Evolutionary conservation across 2,329 filamentous ascomycete species (phyloP).

Genomic region (Aspergillus alliaceus): DNA sequence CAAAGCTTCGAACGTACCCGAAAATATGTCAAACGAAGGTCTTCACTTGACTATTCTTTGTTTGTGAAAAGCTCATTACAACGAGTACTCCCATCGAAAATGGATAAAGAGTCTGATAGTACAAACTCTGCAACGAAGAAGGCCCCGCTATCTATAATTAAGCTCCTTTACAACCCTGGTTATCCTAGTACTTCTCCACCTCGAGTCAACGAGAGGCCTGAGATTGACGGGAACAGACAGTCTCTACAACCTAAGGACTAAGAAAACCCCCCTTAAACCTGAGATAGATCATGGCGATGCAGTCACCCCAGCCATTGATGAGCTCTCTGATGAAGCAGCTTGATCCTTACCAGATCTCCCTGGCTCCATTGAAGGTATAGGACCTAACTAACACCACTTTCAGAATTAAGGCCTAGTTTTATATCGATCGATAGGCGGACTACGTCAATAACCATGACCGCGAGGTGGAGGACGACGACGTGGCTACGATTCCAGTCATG

Average conservation of each 20-base stretch:
- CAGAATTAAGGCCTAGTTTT: too few relatives aligned
- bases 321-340: slow-evolving; percentile 24
- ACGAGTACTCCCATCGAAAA: neutral
- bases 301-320: slow-evolving; percentile 4
- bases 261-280: neutral
- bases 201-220: neutral
- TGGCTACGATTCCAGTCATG: slow-evolving; percentile 28
- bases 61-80: neutral
- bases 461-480: slow-evolving; percentile 22
- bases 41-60: neutral
- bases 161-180: slow-evolving; percentile 19
- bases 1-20: neutral
- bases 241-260: neutral
- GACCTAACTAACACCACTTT: neutral
- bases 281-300: slow-evolving; percentile 4
- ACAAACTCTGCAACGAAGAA: slow-evolving; percentile 5
- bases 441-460: slow-evolving; percentile 8
- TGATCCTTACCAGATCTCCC: slow-evolving; percentile 24
- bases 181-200: slow-evolving; percentile 14
- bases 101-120: neutral
- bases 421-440: slow-evolving; percentile 2
- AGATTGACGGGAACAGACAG: neutral
- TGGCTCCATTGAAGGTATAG: slow-evolving; percentile 19
- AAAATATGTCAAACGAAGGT: neutral
- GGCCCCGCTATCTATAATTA: slow-evolving; percentile 20